Evolutionary conservation across 2,329 filamentous ascomycete species (phyloP).

Genomic region (Nemania diffusa): DNA sequence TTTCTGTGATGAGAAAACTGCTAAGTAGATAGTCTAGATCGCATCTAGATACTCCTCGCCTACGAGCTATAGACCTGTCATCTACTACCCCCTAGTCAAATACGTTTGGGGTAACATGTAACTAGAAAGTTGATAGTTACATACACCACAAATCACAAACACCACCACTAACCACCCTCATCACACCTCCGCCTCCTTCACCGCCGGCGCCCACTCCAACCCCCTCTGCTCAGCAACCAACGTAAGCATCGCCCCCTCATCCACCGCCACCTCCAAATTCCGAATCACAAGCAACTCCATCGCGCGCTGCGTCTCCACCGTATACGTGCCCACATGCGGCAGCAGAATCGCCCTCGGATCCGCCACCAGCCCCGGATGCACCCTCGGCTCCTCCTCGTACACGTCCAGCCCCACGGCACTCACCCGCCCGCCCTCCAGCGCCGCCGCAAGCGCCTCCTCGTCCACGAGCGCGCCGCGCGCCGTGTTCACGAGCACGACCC

Average conservation of each 20-base stretch:
- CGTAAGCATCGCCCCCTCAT: conserved; percentile 68
- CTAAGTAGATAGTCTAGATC: background rate
- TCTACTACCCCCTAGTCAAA: background rate
- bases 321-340: conserved; percentile 76
- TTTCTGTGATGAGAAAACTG: background rate
- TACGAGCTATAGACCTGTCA: background rate
- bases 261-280: conserved; percentile 64
- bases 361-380: conserved; percentile 68
- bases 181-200: conserved; percentile 5
- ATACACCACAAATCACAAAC: background rate
- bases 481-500: conserved; percentile 67
- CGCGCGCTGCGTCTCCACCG: conserved; percentile 59
- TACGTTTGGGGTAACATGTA: background rate
- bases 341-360: conserved; percentile 71
- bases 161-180: too few relatives aligned
- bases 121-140: background rate
- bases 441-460: conserved; percentile 64
- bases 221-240: conserved; percentile 69
- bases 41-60: background rate
- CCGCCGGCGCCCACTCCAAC: conserved; percentile 43
- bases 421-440: conserved; percentile 64
- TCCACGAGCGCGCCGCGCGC: conserved; percentile 67
- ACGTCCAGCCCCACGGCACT: conserved; percentile 66
- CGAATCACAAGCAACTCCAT: conserved; percentile 60
- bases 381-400: conserved; percentile 66